Evolutionary conservation across 2,329 filamentous ascomycete genomes (phyloP), one percentile per base, ranked within the genome.

Genomic region (Periconia sp.): DNA sequence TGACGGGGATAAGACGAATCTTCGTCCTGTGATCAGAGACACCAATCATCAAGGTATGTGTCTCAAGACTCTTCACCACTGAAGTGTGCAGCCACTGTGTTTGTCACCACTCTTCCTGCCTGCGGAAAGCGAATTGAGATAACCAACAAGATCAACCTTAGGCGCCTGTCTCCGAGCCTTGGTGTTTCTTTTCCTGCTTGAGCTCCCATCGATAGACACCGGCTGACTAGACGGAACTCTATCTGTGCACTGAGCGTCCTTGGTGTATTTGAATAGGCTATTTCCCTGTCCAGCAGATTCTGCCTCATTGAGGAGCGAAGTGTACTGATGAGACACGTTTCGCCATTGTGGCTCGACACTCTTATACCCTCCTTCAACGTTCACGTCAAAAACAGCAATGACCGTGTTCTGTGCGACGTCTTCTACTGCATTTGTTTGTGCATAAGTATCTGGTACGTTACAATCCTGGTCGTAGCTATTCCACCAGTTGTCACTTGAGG

Each of bases 401-500:
- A 53, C 52, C 6, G 47, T 53, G 19, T 53, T 49, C 43, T 57
- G 54, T 24, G 54, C 54, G 5, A 57, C 40, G 19, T 54, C 30
- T 22, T 55, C 52, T 6, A 45, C 17, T 5, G 29, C 26, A 28
- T 51, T 51, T 13, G 31, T 51, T 17, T 42, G 37, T 3, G 54
- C 34, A 18, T 56, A 57, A 7, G 28, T 33, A 26, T 55, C 52
- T 4, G 52, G 52, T 1, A 57, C 54, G 16, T 44, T 19, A 8
- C 37, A 1, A 31, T 55, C 52, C 11, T 47, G 33, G 31, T 46
- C 32, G 41, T 50, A 50, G 29, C 37, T 37, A 28, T 47, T 32
- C 26, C 30, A 43, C 37, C 43, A 55, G 11, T 40, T 33, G n/a
- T 46, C 29, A 17, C 39, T 46, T 18, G 21, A 30, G 2, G 53